phyloP scores from a whole-genome alignment of 345 rosid species.

The Aurinia saxatilis region DNA sequence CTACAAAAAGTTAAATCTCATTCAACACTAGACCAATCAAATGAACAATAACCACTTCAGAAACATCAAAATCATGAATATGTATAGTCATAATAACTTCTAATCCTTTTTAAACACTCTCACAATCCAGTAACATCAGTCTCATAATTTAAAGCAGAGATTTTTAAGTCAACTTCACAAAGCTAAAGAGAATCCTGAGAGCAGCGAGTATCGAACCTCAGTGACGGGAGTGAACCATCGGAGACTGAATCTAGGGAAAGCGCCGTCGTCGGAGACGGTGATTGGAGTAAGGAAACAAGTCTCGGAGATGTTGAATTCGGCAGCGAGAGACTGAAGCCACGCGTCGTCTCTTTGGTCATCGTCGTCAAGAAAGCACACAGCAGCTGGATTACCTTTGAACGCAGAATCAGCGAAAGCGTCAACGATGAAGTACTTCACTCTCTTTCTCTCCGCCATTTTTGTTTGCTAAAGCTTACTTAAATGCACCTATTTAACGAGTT shows the following conservation, averaged over 20 bases:
- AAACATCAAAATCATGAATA: background rate
- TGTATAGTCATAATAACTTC: background rate
- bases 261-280: background rate
- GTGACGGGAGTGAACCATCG: constrained; percentile 61
- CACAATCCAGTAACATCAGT: background rate
- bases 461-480: too few species aligned
- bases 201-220: constrained; percentile 27
- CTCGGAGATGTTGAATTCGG: constrained; percentile 50
- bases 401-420: constrained; percentile 69
- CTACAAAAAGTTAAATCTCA: constrained; percentile 15
- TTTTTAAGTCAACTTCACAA: too few species aligned
- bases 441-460: constrained; percentile 27
- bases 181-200: too few species aligned
- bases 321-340: constrained; percentile 59
- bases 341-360: constrained; percentile 53
- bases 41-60: background rate
- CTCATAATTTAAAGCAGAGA: too few species aligned
- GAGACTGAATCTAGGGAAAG: constrained; percentile 40
- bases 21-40: background rate
- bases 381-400: constrained; percentile 82
- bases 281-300: constrained; percentile 42
- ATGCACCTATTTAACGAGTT: background rate
- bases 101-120: too few species aligned
- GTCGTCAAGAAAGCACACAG: constrained; percentile 65
- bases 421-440: constrained; percentile 47